Conservation (phyloP, 2,329 filamentous ascomycete genomes). For the Fulvia fulva region DNA sequence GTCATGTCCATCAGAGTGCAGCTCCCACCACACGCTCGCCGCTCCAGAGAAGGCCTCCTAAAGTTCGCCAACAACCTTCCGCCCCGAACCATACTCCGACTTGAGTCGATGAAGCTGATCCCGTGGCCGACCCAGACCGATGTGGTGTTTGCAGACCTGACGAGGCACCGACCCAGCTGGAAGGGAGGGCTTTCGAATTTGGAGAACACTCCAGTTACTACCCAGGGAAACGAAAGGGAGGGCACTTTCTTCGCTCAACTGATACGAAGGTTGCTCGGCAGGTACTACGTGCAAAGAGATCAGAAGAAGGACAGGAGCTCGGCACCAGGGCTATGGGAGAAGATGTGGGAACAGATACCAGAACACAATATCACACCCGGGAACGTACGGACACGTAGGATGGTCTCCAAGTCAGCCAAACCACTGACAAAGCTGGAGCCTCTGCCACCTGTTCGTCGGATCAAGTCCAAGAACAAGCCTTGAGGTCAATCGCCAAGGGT, state of each 20-base stretch:
- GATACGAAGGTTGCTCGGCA: conserved; percentile 16
- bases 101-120: conserved; percentile 41
- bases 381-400: neutral
- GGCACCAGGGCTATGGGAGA: conserved; percentile 28
- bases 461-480: neutral
- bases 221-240: conserved; percentile 27
- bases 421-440: neutral
- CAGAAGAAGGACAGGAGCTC: conserved; percentile 19
- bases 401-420: neutral
- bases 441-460: neutral
- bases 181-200: conserved; percentile 27
- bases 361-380: neutral
- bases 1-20: conserved; percentile 69
- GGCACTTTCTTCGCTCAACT: conserved; percentile 8
- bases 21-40: conserved; percentile 62
- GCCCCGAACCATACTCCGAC: conserved; percentile 35
- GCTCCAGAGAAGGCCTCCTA: conserved; percentile 54
- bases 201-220: conserved; percentile 27
- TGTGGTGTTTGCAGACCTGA: conserved; percentile 26
- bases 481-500: neutral
- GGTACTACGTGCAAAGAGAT: conserved; percentile 25
- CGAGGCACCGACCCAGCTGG: conserved; percentile 19
- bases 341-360: conserved; percentile 30
- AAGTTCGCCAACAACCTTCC: conserved; percentile 48
- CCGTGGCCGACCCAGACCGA: conserved; percentile 35